Base-by-base conservation (phyloP, 1,284 basidiomycete genomes). In the Boletus semigastroideus region DNA sequence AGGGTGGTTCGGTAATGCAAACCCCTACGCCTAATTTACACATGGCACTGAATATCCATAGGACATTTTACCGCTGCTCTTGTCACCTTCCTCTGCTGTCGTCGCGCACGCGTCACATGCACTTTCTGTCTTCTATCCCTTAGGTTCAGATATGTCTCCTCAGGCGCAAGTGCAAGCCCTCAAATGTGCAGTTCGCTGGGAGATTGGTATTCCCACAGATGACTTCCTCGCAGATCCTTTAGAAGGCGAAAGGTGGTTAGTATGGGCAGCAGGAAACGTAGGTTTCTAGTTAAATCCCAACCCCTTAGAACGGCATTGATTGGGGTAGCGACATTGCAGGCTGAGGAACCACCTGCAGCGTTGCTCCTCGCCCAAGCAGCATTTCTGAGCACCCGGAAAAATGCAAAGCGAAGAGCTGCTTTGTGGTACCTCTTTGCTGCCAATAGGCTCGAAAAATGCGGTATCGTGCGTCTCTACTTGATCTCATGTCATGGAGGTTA, bases 211-310 rank as follows among this genome's bases (percentile, higher is more conserved):
- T 37, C 62, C 73, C n/a, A 68, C 65, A 20, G 62, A 68, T 11
- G 86, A 90, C 48, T 85, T 89, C 59, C 58, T 83, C 10, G 72
- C 75, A 42, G 68, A 74, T 45, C 61, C 72, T 12, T 64, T 90
- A 31, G 86, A 87, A 58, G 90, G 88, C 1, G 90, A 92, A 58
- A 73, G 85, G 52, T 92, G 89, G 89, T 70, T 92, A 6, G 85
- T 89, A 12, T 88, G 82, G 80, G 89, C 89, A 40, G 87, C 89
- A 28, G 84, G 84, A 57, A 82, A 82, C 69, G 90, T 92, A 72
- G 55, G 83, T 53, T 51, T 49, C 38, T 33, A 51, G 19, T 55
- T 28, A 39, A 10, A 46, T 34, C 20, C 12, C 7, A 8, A 31
- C 38, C 16, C 36, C 28, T 16, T 31, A 52, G 56, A 52, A 51